These are phyloP conservation scores for Tulasnella sp. DNA, from an alignment of 768 basidiomycete species.

Conservation along the genomic window DNA sequence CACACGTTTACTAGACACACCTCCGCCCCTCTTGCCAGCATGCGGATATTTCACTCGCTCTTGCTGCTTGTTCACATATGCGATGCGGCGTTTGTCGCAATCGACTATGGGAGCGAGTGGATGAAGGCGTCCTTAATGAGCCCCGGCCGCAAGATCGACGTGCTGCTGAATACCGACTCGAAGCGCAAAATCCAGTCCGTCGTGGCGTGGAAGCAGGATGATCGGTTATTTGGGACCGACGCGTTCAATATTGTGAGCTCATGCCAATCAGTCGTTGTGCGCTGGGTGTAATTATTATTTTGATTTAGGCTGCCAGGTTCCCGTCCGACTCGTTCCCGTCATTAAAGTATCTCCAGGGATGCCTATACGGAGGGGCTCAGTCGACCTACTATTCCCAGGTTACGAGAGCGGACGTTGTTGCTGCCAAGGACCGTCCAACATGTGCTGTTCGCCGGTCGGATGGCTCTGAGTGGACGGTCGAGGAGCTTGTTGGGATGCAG, in stretches of 20 bases:
- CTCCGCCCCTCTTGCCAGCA: too few species aligned
- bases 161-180: slow-evolving; percentile 90
- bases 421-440: slow-evolving; percentile 45
- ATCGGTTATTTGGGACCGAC: slow-evolving; percentile 80
- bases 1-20: too few species aligned
- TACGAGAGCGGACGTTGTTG: slow-evolving; percentile 34
- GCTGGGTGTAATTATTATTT: slow-evolving; percentile 8
- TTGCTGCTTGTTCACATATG: slow-evolving; percentile 27
- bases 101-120: slow-evolving; percentile 97
- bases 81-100: slow-evolving; percentile 75
- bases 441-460: slow-evolving; percentile 41
- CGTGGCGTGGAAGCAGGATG: slow-evolving; percentile 80
- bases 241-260: slow-evolving; percentile 71
- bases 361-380: slow-evolving; percentile 41
- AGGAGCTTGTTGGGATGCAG: slow-evolving; percentile 92
- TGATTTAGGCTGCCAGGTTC: slow-evolving; percentile 71
- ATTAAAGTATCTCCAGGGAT: slow-evolving; percentile 72
- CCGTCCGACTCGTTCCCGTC: slow-evolving; percentile 78
- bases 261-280: neutral
- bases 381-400: slow-evolving; percentile 32
- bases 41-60: too few species aligned
- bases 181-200: slow-evolving; percentile 88
- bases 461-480: slow-evolving; percentile 56
- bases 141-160: slow-evolving; percentile 89
- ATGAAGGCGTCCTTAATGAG: slow-evolving; percentile 95